Evolutionary conservation across 495 filamentous ascomycete genomes (phyloP).

Genomic region (Penicillium taxi): DNA sequence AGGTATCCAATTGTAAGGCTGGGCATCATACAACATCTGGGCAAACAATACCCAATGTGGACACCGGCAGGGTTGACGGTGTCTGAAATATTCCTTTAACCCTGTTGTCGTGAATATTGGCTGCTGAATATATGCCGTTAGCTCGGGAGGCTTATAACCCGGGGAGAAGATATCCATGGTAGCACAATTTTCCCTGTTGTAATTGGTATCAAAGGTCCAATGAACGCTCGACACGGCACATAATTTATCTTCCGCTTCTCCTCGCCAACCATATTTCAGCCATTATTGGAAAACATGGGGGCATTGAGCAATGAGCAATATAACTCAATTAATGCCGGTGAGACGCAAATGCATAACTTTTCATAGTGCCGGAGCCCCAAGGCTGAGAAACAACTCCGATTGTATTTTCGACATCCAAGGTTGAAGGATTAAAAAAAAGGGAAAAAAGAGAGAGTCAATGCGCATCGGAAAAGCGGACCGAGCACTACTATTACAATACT

Average conservation of each 20-base stretch:
- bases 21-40: neutral
- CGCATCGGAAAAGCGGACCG: neutral
- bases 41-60: conserved; percentile 1
- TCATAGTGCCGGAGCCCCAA: too few species aligned
- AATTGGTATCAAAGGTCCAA: too few species aligned
- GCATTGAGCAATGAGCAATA: too few species aligned
- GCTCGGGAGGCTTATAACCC: too few species aligned
- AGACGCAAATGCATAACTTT: neutral
- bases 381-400: neutral
- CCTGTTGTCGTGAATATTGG: too few species aligned
- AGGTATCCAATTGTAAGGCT: neutral
- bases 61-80: neutral
- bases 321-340: too few species aligned
- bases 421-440: neutral
- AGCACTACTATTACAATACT: too few species aligned
- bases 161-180: too few species aligned
- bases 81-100: neutral
- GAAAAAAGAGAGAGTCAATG: neutral
- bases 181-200: too few species aligned
- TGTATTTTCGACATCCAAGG: neutral
- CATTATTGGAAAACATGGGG: too few species aligned
- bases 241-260: conserved; percentile 4
- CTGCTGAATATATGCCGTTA: neutral
- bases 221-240: conserved; percentile 14
- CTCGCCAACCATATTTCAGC: too few species aligned